Evolutionary conservation across 257 asterid species (phyloP).

Genomic region (Gardenia jasminoides): DNA sequence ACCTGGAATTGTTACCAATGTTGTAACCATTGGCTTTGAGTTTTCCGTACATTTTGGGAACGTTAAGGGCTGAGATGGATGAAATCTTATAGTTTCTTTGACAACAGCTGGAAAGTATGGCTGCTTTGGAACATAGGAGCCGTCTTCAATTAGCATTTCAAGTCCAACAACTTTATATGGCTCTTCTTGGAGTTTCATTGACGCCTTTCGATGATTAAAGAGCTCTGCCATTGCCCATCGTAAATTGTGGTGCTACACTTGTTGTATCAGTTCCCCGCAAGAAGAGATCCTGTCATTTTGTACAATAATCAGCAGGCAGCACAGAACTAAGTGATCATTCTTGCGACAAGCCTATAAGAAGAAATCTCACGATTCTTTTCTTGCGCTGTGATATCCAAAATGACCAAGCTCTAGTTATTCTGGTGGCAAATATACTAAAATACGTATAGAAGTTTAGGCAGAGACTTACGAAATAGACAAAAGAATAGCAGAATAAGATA

Average conservation of each 20-base stretch:
- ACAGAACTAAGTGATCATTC: too few relatives aligned
- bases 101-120: background rate
- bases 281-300: conserved; percentile 27
- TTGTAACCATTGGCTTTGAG: conserved; percentile 22
- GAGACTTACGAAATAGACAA: too few relatives aligned
- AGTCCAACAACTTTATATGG: conserved; percentile 20
- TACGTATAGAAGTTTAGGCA: too few relatives aligned
- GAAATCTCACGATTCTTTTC: too few relatives aligned
- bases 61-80: conserved; percentile 23
- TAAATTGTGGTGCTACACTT: too few relatives aligned
- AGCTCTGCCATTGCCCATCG: conserved; percentile 35
- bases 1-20: conserved; percentile 21
- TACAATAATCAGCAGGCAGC: too few relatives aligned
- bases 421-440: too few relatives aligned
- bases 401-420: too few relatives aligned
- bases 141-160: conserved; percentile 20
- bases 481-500: too few relatives aligned
- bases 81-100: conserved; percentile 1
- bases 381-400: too few relatives aligned
- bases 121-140: conserved; percentile 1
- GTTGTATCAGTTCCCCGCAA: conserved; percentile 36
- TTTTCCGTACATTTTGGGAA: conserved; percentile 30
- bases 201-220: conserved; percentile 23
- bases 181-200: conserved; percentile 25
- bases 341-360: too few relatives aligned